A percentile compares a stretch with the other conserved stretches of the same genome.
These are phyloP conservation scores for Poa pratensis DNA, from an alignment of 176 grass and related monocot species.

Conservation along the genomic window DNA sequence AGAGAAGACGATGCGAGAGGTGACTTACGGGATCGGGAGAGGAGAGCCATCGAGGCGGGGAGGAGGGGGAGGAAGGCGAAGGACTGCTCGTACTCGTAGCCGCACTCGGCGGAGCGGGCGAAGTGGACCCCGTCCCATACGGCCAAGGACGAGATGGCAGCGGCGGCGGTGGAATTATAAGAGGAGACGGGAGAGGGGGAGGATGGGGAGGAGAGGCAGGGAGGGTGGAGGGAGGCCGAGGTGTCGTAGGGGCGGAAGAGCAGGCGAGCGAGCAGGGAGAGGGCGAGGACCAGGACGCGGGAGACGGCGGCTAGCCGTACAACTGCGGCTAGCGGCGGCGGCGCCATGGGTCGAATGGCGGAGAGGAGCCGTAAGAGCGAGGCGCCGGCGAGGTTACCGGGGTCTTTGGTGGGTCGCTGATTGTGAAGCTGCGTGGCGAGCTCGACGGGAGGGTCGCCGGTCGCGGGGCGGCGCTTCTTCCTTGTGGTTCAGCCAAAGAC, in stretches of 20 bases:
- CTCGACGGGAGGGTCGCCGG: neutral
- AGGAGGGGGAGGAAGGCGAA: constrained; percentile 89
- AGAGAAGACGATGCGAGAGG: neutral
- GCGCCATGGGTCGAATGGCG: neutral
- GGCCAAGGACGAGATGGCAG: constrained; percentile 61
- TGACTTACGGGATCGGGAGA: constrained; percentile 67
- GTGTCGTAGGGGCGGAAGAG: constrained; percentile 90
- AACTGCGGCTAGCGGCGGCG: constrained; percentile 26
- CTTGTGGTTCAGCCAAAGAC: no score
- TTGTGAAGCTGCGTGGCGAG: no score
- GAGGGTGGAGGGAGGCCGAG: constrained; percentile 69
- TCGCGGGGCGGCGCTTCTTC: neutral
- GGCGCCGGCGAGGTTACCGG: neutral
- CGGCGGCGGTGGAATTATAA: neutral
- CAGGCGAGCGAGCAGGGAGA: constrained; percentile 63
- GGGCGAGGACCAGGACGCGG: constrained; percentile 58
- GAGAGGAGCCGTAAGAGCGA: neutral
- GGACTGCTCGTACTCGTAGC: constrained; percentile 96
- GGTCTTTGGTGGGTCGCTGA: neutral
- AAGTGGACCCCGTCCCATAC: constrained; percentile 96
- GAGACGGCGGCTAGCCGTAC: constrained; percentile 58
- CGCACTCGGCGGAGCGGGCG: constrained; percentile 77
- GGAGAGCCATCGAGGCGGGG: constrained; percentile 60
- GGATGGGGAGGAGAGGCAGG: constrained; percentile 56
- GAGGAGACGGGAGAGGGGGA: neutral